Evolutionary conservation across 2,329 filamentous ascomycete genomes (phyloP).

Genomic region (Cladorrhinum sp.): DNA sequence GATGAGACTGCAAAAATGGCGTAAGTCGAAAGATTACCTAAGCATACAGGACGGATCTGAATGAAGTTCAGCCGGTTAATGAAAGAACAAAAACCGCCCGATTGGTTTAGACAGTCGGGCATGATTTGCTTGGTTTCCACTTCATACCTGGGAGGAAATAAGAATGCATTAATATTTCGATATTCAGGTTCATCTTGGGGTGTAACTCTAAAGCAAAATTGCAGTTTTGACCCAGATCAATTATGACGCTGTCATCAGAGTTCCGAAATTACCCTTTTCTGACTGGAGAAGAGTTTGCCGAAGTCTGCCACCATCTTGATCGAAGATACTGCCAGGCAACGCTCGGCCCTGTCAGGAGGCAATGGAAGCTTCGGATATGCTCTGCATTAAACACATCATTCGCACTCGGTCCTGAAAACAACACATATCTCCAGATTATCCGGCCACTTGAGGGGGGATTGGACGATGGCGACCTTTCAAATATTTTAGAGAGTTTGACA

Average conservation of each 20-base stretch:
- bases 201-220: background rate
- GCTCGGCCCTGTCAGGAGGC: constrained; percentile 51
- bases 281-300: constrained; percentile 58
- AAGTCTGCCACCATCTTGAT: constrained; percentile 62
- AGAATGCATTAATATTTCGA: background rate
- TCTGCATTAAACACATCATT: constrained; percentile 49
- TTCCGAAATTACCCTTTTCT: constrained; percentile 61
- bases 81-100: background rate
- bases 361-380: constrained; percentile 54
- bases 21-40: background rate
- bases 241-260: constrained; percentile 29
- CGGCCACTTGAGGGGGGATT: constrained; percentile 46
- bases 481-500: constrained; percentile 45
- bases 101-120: background rate
- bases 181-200: background rate
- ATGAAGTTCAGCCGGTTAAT: background rate
- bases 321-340: constrained; percentile 56
- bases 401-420: constrained; percentile 41
- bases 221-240: background rate
- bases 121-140: constrained; percentile 1
- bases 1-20: background rate
- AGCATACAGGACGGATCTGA: background rate
- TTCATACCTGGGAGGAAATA: background rate
- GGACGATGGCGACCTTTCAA: constrained; percentile 46
- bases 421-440: constrained; percentile 56